phyloP scores from a whole-genome alignment of 139 green algal species.

The Tetradesmus lagerheimii region DNA sequence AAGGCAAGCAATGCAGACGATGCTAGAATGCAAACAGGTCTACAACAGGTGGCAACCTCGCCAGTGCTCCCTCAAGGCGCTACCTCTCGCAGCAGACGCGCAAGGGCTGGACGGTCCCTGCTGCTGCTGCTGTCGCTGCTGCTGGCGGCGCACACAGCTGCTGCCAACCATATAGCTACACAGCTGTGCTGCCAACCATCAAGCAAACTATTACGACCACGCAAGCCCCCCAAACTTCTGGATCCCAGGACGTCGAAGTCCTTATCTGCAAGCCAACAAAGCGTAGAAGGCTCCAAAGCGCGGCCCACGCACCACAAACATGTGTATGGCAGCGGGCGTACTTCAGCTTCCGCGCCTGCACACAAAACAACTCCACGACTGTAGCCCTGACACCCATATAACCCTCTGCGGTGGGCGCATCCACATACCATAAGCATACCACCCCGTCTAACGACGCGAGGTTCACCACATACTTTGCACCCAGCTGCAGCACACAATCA shows the following conservation, averaged over 20 bases:
- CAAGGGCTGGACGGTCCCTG: neutral
- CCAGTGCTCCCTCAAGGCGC: too few relatives aligned
- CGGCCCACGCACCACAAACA: neutral
- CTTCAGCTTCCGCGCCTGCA: neutral
- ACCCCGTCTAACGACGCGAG: too few relatives aligned
- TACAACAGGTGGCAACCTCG: neutral
- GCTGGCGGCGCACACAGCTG: neutral
- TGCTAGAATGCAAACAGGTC: neutral
- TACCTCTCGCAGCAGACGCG: neutral
- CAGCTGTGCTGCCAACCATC: neutral
- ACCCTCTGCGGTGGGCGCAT: neutral
- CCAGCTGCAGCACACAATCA: neutral
- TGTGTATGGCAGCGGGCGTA: slow-evolving; percentile 8
- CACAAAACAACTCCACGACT: neutral
- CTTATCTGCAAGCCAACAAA: neutral
- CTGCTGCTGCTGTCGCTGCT: neutral
- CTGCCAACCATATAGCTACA: neutral
- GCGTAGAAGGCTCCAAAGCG: neutral
- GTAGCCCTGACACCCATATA: neutral
- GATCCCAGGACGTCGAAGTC: too few relatives aligned
- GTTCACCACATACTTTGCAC: too few relatives aligned
- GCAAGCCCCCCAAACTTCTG: neutral
- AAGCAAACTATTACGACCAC: neutral
- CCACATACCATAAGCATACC: neutral
- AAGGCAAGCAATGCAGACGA: neutral